A percentile compares a stretch with the other conserved stretches of the same genome.
phyloP scores from a whole-genome alignment of 108 stramenopile species.

The Cyclotella baltica region DNA sequence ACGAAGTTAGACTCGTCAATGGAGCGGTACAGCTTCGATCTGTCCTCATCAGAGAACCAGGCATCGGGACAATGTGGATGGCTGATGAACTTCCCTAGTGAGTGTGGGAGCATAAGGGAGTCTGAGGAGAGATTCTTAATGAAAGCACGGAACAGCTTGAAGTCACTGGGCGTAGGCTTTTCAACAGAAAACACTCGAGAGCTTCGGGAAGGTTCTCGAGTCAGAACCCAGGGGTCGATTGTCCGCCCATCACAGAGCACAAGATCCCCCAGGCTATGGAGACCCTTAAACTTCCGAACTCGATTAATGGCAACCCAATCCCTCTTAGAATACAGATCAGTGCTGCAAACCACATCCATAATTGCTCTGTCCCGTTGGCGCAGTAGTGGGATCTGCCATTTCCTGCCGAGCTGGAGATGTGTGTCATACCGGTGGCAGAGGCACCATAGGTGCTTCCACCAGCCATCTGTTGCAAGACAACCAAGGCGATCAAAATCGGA shows the following conservation, averaged over 20 bases:
- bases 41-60: constrained; percentile 4
- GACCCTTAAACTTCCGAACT: neutral
- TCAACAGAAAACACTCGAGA: constrained; percentile 5
- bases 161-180: neutral
- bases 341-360: constrained; percentile 9
- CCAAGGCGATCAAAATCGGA: neutral
- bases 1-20: neutral
- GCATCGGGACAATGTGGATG: neutral
- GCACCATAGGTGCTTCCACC: constrained; percentile 10
- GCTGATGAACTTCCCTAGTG: neutral
- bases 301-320: neutral
- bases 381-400: neutral
- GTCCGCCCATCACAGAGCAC: constrained; percentile 1
- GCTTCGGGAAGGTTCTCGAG: neutral
- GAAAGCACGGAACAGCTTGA: neutral
- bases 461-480: neutral
- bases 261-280: constrained; percentile 1
- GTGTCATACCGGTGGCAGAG: neutral
- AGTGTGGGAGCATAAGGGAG: neutral
- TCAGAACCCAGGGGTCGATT: constrained; percentile 1
- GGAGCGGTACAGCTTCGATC: neutral
- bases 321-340: neutral
- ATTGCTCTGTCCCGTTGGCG: neutral
- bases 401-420: neutral
- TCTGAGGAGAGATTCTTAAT: neutral